Conservation (phyloP, 176 grass and related monocot genomes). For the Zoysia pacifica region DNA sequence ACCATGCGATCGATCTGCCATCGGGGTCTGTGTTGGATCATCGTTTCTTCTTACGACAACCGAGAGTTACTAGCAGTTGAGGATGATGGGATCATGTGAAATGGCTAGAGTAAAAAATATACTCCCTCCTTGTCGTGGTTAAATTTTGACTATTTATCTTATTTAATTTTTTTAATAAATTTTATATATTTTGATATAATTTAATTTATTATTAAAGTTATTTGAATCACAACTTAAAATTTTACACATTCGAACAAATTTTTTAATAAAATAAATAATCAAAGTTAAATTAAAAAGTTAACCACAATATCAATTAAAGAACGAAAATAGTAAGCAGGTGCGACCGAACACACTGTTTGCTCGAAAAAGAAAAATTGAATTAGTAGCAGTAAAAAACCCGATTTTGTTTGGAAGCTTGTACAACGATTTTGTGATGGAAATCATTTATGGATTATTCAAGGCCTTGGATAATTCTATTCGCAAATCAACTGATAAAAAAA, state of each 20-base stretch:
- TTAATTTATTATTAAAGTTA: no score
- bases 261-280: no score
- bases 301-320: no score
- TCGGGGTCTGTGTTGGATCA: slow-evolving; percentile 31
- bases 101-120: neutral
- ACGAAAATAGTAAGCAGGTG: no score
- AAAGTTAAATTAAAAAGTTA: no score
- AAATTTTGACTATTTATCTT: no score
- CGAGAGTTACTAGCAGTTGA: neutral
- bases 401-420: no score
- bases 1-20: slow-evolving; percentile 28
- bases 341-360: neutral
- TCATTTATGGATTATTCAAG: neutral
- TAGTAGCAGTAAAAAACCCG: neutral
- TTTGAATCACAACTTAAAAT: no score
- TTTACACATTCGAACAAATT: no score
- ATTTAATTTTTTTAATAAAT: no score
- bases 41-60: slow-evolving; percentile 14
- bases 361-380: neutral
- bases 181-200: no score
- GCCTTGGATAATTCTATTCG: neutral
- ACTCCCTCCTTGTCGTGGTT: no score
- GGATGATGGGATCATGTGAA: neutral
- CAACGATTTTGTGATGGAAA: neutral
- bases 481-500: neutral